Base-by-base conservation (phyloP, 2,329 filamentous ascomycete genomes). In the Aureobasidium sp. region DNA sequence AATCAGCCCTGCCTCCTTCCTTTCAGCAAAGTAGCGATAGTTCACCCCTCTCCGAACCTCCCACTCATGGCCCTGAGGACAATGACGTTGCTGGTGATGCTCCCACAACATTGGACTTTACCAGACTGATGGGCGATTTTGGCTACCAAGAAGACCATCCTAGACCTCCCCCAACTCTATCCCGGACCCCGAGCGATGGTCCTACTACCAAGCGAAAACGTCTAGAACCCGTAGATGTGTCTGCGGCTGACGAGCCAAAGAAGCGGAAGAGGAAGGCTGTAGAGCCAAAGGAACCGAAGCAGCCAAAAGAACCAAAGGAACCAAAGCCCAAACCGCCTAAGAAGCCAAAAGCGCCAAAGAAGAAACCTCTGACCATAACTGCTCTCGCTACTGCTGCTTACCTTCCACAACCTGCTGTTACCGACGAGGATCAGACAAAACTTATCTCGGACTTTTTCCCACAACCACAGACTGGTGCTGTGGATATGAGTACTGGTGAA, bases 331-430 rank as follows among this genome's bases (percentile, higher is more conserved):
- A 65, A 1, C 84, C 82, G 69, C 42, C 61, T 29, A 67, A 66
- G 1, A 84, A 83, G 69, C 70, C 74, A 27, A 87, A 84, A 66
- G 76, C 78, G 5, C 75, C 80, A 3, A 86, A 84, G 72, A 91
- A 89, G 74, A 92, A 88, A 71, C 75, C 86, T 0, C 85, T 84
- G 44, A 95, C 90, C 0, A 86, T 96, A 62, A 96, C 91, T 0
- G 89, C 85, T 44, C 76, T 89, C 54, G 89, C 90, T 11, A 93
- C 86, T 1, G 86, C 89, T 13, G 84, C 85, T 5, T 94, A 92
- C 69, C 71, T 76, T 29, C 70, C 75, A 3, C 53, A 53, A 25
- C 70, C 72, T 4, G 65, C 70, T 34, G 67, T 55, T 41, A 62
- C 50, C 5, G 66, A 64, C 45, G 66, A 65, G 64, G 21, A 65